phyloP scores from a whole-genome alignment of 2,329 filamentous ascomycete species.

The Phialemonium atrogriseum region DNA sequence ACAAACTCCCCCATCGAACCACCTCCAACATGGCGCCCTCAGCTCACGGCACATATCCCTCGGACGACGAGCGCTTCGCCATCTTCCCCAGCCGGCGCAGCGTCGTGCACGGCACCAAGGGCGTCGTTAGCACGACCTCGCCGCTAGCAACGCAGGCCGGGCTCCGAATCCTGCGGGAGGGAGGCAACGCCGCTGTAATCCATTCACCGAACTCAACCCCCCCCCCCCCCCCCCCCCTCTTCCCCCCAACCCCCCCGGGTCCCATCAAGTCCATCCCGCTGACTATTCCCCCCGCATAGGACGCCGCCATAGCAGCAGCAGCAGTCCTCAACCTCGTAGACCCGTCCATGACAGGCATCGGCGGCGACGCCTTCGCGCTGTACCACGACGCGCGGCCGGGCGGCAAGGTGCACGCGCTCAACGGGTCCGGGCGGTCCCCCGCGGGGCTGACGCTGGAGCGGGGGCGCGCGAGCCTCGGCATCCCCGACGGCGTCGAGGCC shows the following conservation, averaged over 20 bases:
- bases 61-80: conserved; percentile 10
- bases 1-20: no score
- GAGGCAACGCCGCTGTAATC: conserved; percentile 84
- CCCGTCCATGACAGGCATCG: conserved; percentile 82
- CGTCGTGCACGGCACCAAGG: conserved; percentile 83
- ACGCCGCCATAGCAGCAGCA: conserved; percentile 84
- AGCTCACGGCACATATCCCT: conserved; percentile 7
- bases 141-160: conserved; percentile 82
- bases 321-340: conserved; percentile 88
- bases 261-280: no score
- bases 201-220: neutral
- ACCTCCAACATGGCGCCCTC: no score
- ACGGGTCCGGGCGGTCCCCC: conserved; percentile 81
- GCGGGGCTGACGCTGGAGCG: conserved; percentile 59
- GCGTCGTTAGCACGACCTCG: conserved; percentile 82
- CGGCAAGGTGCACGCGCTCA: conserved; percentile 73
- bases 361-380: conserved; percentile 90
- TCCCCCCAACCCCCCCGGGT: no score
- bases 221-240: neutral
- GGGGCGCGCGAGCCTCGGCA: conserved; percentile 58
- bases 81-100: conserved; percentile 63
- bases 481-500: conserved; percentile 46
- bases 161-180: conserved; percentile 67
- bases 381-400: conserved; percentile 78
- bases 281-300: conserved; percentile 37